phyloP scores from a whole-genome alignment of 1,284 basidiomycete genomes.

The Austroboletus olivaceoglutinosus region DNA sequence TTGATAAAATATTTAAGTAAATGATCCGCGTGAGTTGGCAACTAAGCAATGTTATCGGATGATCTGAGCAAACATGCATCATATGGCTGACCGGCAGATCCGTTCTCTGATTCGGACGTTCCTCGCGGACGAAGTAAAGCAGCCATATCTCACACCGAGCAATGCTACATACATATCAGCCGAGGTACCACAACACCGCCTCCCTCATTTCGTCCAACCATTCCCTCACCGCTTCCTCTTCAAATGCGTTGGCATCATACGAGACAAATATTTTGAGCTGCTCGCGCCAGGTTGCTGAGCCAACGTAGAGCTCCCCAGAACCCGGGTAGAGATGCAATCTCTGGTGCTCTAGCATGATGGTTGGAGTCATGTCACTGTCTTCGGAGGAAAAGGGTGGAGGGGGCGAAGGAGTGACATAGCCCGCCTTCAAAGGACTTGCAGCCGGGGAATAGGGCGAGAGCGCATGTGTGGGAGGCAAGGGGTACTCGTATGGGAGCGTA shows the following conservation, averaged over 20 bases:
- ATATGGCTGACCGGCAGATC: too few relatives aligned
- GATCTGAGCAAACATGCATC: too few relatives aligned
- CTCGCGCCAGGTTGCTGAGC: constrained; percentile 26
- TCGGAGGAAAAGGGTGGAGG: neutral
- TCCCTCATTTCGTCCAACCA: constrained; percentile 44
- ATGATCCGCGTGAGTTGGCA: too few relatives aligned
- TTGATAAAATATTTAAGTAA: too few relatives aligned
- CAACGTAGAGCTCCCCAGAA: constrained; percentile 49
- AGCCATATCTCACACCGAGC: too few relatives aligned
- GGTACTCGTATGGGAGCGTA: neutral
- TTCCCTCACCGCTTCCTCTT: constrained; percentile 36
- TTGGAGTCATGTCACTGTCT: neutral
- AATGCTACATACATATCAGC: too few relatives aligned
- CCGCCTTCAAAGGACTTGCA: neutral
- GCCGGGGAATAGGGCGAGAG: neutral
- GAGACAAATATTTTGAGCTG: constrained; percentile 34
- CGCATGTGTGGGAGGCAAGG: neutral
- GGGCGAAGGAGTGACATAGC: neutral
- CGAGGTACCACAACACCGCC: constrained; percentile 41
- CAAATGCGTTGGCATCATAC: constrained; percentile 45
- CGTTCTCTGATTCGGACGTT: too few relatives aligned
- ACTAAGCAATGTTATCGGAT: too few relatives aligned
- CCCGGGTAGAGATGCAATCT: constrained; percentile 38
- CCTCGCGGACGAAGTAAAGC: too few relatives aligned
- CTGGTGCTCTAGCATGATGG: constrained; percentile 9